phyloP scores from a whole-genome alignment of 2,329 filamentous ascomycete species.

The Cladophialophora psammophila region DNA sequence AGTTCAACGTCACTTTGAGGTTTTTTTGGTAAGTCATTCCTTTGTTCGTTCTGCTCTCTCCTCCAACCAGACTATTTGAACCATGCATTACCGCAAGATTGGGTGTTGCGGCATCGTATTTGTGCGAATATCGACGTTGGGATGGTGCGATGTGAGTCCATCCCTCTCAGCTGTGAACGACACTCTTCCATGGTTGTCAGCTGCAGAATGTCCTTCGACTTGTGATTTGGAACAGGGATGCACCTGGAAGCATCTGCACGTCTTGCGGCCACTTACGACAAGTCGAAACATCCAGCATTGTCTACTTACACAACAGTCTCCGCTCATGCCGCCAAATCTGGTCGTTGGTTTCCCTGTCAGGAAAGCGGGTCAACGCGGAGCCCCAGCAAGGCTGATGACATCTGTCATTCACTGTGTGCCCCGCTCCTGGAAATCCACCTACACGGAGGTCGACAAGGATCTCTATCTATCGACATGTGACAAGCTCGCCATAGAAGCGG shows the following conservation, averaged over 20 bases:
- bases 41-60: background rate
- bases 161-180: background rate
- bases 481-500: background rate
- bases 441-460: background rate
- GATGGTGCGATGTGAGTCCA: background rate
- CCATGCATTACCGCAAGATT: background rate
- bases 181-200: background rate
- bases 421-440: background rate
- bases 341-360: slow-evolving; percentile 13
- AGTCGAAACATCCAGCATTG: background rate
- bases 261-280: background rate
- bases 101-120: background rate
- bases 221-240: background rate
- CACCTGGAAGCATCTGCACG: background rate
- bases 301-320: background rate
- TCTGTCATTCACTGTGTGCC: background rate
- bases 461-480: background rate
- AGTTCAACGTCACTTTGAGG: background rate
- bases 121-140: background rate
- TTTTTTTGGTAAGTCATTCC: background rate
- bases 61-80: background rate
- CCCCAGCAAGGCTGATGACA: slow-evolving; percentile 16
- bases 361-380: slow-evolving; percentile 19
- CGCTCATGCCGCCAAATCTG: slow-evolving; percentile 3
- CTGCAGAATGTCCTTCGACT: background rate